These are phyloP conservation scores for Panicum miliaceum DNA, from an alignment of 176 grass and related monocot genomes.

Conservation along the genomic window DNA sequence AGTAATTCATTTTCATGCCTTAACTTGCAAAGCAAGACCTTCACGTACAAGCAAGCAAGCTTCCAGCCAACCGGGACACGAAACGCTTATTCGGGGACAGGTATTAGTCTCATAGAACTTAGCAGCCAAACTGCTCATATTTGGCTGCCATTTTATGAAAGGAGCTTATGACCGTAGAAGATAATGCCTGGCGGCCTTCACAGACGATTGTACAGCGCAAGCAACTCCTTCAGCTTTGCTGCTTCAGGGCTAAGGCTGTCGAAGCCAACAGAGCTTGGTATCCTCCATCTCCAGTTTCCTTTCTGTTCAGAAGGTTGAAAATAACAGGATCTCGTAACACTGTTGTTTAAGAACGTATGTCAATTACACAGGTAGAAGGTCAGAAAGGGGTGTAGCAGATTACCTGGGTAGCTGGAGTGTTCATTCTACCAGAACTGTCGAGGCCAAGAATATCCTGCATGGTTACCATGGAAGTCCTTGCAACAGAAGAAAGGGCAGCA, in stretches of 20 bases:
- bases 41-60: conserved; percentile 19
- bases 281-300: conserved; percentile 94
- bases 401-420: conserved; percentile 90
- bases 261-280: conserved; percentile 66
- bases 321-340: conserved; percentile 1
- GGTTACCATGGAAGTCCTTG: conserved; percentile 69
- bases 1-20: neutral
- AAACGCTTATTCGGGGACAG: neutral
- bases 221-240: conserved; percentile 63
- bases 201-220: conserved; percentile 65
- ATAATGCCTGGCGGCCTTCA: conserved; percentile 22
- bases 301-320: conserved; percentile 46
- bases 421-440: conserved; percentile 80
- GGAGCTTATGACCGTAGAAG: neutral
- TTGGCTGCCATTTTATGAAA: conserved; percentile 30
- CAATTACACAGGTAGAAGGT: neutral
- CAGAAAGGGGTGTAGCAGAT: neutral
- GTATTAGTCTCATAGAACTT: conserved; percentile 7
- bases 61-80: neutral
- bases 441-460: conserved; percentile 92
- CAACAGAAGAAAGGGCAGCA: conserved; percentile 71
- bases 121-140: conserved; percentile 11
- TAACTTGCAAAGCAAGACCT: neutral
- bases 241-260: conserved; percentile 68
- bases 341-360: conserved; percentile 10